A percentile compares a stretch with the other conserved stretches of the same genome.
Conservation (phyloP, 805 yeast genomes). For the Clavispora fructus region DNA sequence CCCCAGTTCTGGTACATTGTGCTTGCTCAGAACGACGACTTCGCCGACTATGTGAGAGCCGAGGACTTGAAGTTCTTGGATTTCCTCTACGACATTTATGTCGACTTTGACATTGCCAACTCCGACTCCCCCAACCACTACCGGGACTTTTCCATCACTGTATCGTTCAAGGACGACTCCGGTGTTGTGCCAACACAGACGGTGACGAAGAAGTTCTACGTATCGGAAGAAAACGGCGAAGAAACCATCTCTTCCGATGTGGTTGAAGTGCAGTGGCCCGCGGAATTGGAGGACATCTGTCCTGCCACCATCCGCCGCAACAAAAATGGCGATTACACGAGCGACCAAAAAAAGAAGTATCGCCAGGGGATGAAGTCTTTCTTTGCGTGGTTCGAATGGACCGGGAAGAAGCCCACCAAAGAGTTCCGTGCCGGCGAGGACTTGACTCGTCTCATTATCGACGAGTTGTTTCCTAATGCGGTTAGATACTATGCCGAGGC, state of each 20-base stretch:
- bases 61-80: constrained; percentile 78
- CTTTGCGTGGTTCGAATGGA: constrained; percentile 85
- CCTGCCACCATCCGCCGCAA: constrained; percentile 44
- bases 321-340: constrained; percentile 32
- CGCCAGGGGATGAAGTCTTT: constrained; percentile 75
- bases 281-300: constrained; percentile 48
- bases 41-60: constrained; percentile 70
- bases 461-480: constrained; percentile 82
- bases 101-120: constrained; percentile 45
- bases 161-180: constrained; percentile 44
- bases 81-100: constrained; percentile 55
- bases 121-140: constrained; percentile 30
- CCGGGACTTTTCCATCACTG: constrained; percentile 54
- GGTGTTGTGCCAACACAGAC: constrained; percentile 51
- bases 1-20: constrained; percentile 88
- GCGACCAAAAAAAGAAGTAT: constrained; percentile 55
- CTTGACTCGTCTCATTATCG: constrained; percentile 64
- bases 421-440: constrained; percentile 78
- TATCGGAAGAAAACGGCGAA: constrained; percentile 46
- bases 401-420: constrained; percentile 71
- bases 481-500: constrained; percentile 78
- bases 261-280: constrained; percentile 66
- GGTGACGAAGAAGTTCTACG: constrained; percentile 55
- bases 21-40: constrained; percentile 76
- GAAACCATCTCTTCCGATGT: constrained; percentile 51